These are phyloP conservation scores for Penstemon newberryi DNA, from an alignment of 257 asterid species.

Conservation along the genomic window DNA sequence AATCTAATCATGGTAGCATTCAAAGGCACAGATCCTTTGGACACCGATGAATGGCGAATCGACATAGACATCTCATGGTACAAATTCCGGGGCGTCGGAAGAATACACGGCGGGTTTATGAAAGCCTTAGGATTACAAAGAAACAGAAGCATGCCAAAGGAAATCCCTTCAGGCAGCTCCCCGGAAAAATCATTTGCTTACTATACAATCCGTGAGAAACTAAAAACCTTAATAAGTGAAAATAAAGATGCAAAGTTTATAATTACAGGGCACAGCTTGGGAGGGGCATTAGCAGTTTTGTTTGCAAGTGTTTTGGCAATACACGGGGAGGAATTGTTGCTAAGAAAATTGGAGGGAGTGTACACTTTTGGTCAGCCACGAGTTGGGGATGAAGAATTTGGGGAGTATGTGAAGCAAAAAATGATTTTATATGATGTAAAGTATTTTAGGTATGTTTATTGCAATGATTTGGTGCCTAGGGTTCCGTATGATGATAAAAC, in stretches of 20 bases:
- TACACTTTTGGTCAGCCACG: constrained; percentile 87
- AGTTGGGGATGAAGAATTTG: constrained; percentile 67
- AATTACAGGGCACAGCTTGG: constrained; percentile 76
- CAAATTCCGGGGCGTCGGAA: constrained; percentile 48
- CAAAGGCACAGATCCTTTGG: constrained; percentile 64
- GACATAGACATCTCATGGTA: constrained; percentile 72
- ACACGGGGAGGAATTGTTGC: constrained; percentile 55
- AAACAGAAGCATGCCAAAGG: constrained; percentile 52
- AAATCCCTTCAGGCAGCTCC: constrained; percentile 16
- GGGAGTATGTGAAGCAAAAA: constrained; percentile 56
- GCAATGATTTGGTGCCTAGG: constrained; percentile 70
- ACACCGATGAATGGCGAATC: constrained; percentile 54
- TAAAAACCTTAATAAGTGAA: constrained; percentile 27
- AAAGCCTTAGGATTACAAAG: constrained; percentile 69
- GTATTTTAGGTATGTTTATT: constrained; percentile 58
- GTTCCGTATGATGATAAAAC: constrained; percentile 70
- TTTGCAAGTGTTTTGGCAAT: constrained; percentile 41
- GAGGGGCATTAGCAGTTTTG: constrained; percentile 68
- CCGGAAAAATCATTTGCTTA: constrained; percentile 45
- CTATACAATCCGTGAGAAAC: constrained; percentile 47
- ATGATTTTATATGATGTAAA: constrained; percentile 35
- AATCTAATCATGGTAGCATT: constrained; percentile 55
- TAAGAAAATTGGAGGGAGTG: constrained; percentile 61
- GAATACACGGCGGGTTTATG: constrained; percentile 58
- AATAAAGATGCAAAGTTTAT: constrained; percentile 44